These are phyloP conservation scores for Coemansia sp. DNA, from an alignment of 192 early-diverging fungal species.

Conservation along the genomic window DNA sequence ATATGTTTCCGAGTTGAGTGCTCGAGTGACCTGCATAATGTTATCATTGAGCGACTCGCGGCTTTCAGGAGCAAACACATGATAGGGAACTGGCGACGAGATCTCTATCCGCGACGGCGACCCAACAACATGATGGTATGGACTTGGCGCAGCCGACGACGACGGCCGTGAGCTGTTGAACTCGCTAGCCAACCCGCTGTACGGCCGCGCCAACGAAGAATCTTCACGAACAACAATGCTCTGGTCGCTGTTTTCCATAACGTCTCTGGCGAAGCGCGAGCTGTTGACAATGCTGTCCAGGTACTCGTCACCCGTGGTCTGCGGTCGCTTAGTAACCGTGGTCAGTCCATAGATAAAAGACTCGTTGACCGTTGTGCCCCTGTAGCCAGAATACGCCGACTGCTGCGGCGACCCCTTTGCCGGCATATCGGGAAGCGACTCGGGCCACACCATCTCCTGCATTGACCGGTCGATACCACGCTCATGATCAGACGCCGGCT, in stretches of 20 bases:
- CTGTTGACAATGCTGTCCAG: constrained; percentile 48
- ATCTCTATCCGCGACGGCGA: constrained; percentile 7
- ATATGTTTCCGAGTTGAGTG: constrained; percentile 9
- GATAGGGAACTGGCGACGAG: constrained; percentile 41
- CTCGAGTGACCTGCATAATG: constrained; percentile 18
- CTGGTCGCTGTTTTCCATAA: constrained; percentile 27
- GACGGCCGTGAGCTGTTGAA: background rate
- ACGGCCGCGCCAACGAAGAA: constrained; percentile 15
- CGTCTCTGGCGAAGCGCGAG: constrained; percentile 43
- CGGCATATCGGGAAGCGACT: constrained; percentile 10
- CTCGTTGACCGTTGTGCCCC: constrained; percentile 8
- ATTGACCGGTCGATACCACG: constrained; percentile 17
- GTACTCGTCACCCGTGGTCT: constrained; percentile 37
- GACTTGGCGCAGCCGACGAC: constrained; percentile 9
- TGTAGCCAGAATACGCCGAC: background rate
- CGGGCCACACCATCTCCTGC: constrained; percentile 15
- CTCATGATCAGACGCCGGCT: background rate
- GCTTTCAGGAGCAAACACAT: constrained; percentile 44
- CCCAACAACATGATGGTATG: too few relatives aligned
- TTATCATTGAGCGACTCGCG: constrained; percentile 31
- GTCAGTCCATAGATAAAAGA: constrained; percentile 45
- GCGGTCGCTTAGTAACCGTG: constrained; percentile 1
- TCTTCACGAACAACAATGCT: constrained; percentile 28
- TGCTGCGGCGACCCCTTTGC: background rate
- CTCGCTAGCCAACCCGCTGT: constrained; percentile 2